phyloP scores from a whole-genome alignment of 2,329 filamentous ascomycete species.

The Scorias spongiosa region DNA sequence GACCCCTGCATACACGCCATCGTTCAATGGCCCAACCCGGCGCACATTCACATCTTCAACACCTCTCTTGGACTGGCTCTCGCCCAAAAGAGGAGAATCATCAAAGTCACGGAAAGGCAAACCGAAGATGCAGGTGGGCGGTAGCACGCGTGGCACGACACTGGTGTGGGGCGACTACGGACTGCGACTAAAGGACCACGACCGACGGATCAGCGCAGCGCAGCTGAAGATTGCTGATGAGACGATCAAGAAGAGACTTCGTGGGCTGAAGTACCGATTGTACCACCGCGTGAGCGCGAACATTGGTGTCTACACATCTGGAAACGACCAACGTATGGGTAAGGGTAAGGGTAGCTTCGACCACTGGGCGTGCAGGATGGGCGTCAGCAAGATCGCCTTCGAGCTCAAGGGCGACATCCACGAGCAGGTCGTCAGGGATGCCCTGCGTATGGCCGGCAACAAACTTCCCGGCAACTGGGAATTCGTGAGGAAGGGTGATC shows the following conservation, averaged over 20 bases:
- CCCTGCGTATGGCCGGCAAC: slow-evolving; percentile 82
- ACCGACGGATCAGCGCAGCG: slow-evolving; percentile 73
- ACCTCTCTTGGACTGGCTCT: slow-evolving; percentile 56
- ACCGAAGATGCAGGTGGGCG: slow-evolving; percentile 75
- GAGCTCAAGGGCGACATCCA: slow-evolving; percentile 85
- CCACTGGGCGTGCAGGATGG: slow-evolving; percentile 82
- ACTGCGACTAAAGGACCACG: slow-evolving; percentile 81
- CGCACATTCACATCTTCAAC: slow-evolving; percentile 61
- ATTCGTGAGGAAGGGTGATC: slow-evolving; percentile 84
- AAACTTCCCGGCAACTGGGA: slow-evolving; percentile 88
- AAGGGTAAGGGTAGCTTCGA: slow-evolving; percentile 98
- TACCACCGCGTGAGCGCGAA: slow-evolving; percentile 88
- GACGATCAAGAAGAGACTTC: slow-evolving; percentile 73
- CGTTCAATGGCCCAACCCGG: slow-evolving; percentile 12
- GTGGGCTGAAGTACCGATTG: slow-evolving; percentile 81
- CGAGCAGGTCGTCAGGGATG: slow-evolving; percentile 87
- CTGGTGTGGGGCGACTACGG: slow-evolving; percentile 95
- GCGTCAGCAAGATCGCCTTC: slow-evolving; percentile 82
- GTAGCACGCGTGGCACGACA: slow-evolving; percentile 81
- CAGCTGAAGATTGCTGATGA: slow-evolving; percentile 86
- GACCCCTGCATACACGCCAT: not conserved
- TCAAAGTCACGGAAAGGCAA: slow-evolving; percentile 84
- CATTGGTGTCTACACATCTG: slow-evolving; percentile 86
- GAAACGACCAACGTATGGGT: slow-evolving; percentile 97
- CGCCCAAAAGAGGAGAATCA: slow-evolving; percentile 62